Evolutionary conservation across 2,329 filamentous ascomycete species (phyloP).

Genomic region (Monilinia aucupariae): DNA sequence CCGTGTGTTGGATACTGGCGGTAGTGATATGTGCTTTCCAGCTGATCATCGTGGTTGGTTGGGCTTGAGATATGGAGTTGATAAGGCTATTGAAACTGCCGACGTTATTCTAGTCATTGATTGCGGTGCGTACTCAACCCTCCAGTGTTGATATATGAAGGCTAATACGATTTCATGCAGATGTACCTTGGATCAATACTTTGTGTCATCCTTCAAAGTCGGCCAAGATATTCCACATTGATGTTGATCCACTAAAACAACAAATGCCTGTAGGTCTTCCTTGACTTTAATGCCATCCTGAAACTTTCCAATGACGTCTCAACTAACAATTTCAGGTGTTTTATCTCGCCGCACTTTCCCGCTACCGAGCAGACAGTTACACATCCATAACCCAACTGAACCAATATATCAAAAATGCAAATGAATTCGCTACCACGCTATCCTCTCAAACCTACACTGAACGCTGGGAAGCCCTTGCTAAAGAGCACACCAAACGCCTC

Average conservation of each 20-base stretch:
- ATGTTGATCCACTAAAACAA: slow-evolving; percentile 62
- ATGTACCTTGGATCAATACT: slow-evolving; percentile 91
- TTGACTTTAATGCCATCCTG: slow-evolving; percentile 35
- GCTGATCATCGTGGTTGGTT: slow-evolving; percentile 62
- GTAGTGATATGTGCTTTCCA: slow-evolving; percentile 77
- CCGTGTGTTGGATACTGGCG: slow-evolving; percentile 68
- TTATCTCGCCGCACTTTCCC: slow-evolving; percentile 60
- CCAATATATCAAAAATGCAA: slow-evolving; percentile 49
- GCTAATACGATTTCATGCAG: slow-evolving; percentile 35
- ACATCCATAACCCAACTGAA: slow-evolving; percentile 65
- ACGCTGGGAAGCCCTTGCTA: slow-evolving; percentile 51
- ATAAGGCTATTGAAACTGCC: slow-evolving; percentile 67
- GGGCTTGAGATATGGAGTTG: slow-evolving; percentile 67
- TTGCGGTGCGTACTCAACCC: slow-evolving; percentile 42
- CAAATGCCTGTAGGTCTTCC: slow-evolving; percentile 13
- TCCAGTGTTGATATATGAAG: background rate
- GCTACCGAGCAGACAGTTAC: slow-evolving; percentile 62
- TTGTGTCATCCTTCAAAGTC: slow-evolving; percentile 51
- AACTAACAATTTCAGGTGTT: slow-evolving; percentile 43
- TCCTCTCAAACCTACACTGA: slow-evolving; percentile 36
- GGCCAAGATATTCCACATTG: slow-evolving; percentile 57
- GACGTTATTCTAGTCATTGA: slow-evolving; percentile 83
- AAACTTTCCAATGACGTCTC: slow-evolving; percentile 42
- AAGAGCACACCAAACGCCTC: slow-evolving; percentile 54
- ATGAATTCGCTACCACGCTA: slow-evolving; percentile 39